These are phyloP conservation scores for Schoenoplectus tabernaemontani DNA, from an alignment of 202 grass and related monocot genomes.

Conservation along the genomic window DNA sequence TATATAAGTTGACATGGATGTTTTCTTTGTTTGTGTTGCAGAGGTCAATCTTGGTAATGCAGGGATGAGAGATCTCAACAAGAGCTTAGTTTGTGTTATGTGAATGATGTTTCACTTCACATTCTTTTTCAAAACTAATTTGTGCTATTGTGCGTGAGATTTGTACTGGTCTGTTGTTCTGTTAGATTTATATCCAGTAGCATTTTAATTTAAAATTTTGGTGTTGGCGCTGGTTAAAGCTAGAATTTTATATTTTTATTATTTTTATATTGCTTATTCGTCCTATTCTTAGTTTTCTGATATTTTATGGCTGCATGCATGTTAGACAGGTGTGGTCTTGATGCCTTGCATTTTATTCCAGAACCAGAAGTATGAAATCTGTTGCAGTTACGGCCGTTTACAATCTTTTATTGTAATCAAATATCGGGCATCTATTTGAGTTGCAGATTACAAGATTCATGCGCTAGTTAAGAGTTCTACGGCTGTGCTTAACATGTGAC, in stretches of 20 bases:
- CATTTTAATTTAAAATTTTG: neutral
- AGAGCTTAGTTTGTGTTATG: neutral
- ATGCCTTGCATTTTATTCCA: too few relatives aligned
- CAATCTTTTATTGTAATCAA: neutral
- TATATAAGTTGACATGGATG: neutral
- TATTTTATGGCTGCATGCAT: neutral
- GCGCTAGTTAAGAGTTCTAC: too few relatives aligned
- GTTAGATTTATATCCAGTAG: neutral
- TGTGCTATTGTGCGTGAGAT: neutral
- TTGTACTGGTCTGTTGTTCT: neutral
- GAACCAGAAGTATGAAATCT: too few relatives aligned
- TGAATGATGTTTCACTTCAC: neutral
- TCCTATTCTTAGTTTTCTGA: neutral
- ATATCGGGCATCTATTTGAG: neutral
- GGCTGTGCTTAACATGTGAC: too few relatives aligned
- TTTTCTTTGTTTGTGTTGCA: neutral
- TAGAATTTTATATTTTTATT: neutral
- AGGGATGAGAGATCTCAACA: neutral
- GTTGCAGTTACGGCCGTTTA: neutral
- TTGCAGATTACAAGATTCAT: neutral
- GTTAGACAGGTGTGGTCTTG: neutral
- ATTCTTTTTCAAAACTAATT: neutral
- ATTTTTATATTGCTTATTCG: too few relatives aligned
- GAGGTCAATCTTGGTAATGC: slow-evolving; percentile 2
- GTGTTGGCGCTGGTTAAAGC: neutral